These are phyloP conservation scores for Suillus decipiens DNA, from an alignment of 768 basidiomycete genomes.

Conservation along the genomic window DNA sequence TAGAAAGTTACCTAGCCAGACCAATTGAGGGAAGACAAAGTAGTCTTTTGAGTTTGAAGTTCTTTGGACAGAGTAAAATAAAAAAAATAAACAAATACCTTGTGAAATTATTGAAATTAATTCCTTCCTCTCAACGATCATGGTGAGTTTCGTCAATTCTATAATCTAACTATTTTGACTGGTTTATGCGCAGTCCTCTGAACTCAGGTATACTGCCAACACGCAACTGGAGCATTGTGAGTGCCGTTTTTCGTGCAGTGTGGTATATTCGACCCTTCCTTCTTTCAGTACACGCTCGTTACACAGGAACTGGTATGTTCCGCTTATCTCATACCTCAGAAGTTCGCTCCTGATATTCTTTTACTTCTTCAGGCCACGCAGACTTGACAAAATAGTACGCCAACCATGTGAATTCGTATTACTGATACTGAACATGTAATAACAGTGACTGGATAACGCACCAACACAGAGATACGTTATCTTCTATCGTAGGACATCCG, in stretches of 20 bases:
- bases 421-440: conserved; percentile 18
- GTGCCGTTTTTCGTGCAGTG: conserved; percentile 32
- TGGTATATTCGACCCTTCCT: conserved; percentile 18
- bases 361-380: conserved; percentile 70
- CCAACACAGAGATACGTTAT: conserved; percentile 93
- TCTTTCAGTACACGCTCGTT: conserved; percentile 84
- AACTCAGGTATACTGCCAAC: conserved; percentile 93
- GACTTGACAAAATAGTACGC: conserved; percentile 95
- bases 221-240: conserved; percentile 93
- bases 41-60: too few species aligned
- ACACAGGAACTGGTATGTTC: conserved; percentile 87
- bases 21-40: not conserved
- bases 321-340: not conserved
- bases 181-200: conserved; percentile 63
- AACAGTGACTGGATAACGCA: conserved; percentile 97
- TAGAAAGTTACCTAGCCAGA: not conserved
- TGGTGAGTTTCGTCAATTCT: conserved; percentile 22
- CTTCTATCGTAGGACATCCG: conserved; percentile 92
- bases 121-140: conserved; percentile 17
- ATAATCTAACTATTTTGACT: not conserved
- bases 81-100: not conserved
- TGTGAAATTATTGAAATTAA: not conserved
- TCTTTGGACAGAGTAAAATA: not conserved
- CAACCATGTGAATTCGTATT: conserved; percentile 3
- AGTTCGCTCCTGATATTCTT: conserved; percentile 16